These are phyloP conservation scores for Stachybotrys elegans DNA, from an alignment of 2,329 filamentous ascomycete genomes.

Conservation along the genomic window DNA sequence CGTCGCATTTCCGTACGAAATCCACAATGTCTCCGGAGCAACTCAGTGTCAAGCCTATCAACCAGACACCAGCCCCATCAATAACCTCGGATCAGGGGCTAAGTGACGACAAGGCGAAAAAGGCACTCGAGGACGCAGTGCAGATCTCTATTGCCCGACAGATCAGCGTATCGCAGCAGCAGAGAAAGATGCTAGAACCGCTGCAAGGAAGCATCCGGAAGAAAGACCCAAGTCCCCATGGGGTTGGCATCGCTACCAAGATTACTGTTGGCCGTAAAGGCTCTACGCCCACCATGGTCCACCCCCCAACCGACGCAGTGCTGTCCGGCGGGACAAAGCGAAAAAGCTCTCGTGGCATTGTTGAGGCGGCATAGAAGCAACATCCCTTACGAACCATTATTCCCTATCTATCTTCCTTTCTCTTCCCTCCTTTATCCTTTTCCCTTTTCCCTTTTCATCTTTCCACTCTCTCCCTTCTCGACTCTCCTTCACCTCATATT, in stretches of 20 bases:
- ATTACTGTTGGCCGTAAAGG: constrained; percentile 17
- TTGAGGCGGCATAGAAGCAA: background rate
- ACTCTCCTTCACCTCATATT: background rate
- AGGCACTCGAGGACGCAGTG: constrained; percentile 48
- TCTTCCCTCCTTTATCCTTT: constrained; percentile 1
- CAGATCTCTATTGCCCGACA: constrained; percentile 64
- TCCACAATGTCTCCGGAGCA: constrained; percentile 18
- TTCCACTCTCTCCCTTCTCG: too few relatives aligned
- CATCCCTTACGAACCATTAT: background rate
- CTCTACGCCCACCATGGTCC: background rate
- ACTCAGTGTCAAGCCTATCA: constrained; percentile 9
- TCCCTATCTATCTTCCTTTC: background rate
- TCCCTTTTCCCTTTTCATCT: background rate
- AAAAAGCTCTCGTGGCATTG: constrained; percentile 1
- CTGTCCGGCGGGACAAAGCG: background rate
- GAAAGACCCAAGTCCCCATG: constrained; percentile 12
- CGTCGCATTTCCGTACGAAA: constrained; percentile 10
- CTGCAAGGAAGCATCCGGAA: constrained; percentile 32
- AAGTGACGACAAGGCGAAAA: constrained; percentile 13
- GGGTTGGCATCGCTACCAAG: constrained; percentile 5
- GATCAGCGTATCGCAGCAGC: constrained; percentile 60
- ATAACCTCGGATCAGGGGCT: constrained; percentile 15
- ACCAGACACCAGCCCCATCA: constrained; percentile 10
- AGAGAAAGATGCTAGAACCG: constrained; percentile 55
- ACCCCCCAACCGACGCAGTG: background rate